phyloP scores from a whole-genome alignment of 2,329 filamentous ascomycete species.

The Pseudodiploospora longispora region DNA sequence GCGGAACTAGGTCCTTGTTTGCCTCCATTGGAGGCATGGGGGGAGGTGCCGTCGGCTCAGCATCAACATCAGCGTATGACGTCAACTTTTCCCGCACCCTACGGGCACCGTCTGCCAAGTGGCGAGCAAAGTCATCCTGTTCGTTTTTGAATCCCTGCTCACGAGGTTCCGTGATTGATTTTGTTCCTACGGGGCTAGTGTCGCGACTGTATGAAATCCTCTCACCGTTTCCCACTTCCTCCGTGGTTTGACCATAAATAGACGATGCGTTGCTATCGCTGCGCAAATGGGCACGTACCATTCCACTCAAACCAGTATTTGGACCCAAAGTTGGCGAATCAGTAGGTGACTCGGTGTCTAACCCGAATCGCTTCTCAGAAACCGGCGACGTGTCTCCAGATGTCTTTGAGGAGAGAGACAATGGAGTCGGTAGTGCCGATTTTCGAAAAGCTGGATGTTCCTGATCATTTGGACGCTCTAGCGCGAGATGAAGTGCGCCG shows the following conservation, averaged over 20 bases:
- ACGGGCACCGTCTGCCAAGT: conserved; percentile 61
- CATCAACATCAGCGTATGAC: conserved; percentile 58
- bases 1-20: conserved; percentile 20
- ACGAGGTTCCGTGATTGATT: conserved; percentile 2
- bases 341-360: too few species aligned
- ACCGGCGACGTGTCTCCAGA: background rate
- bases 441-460: conserved; percentile 48
- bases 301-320: conserved; percentile 60
- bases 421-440: conserved; percentile 35
- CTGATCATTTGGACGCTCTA: conserved; percentile 42
- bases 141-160: conserved; percentile 27
- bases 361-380: conserved; percentile 13
- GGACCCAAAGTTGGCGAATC: conserved; percentile 80
- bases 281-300: conserved; percentile 79
- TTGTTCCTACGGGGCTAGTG: background rate
- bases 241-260: conserved; percentile 50
- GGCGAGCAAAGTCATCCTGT: conserved; percentile 63
- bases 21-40: conserved; percentile 27
- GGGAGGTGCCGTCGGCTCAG: conserved; percentile 23
- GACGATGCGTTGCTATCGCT: conserved; percentile 76
- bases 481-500: conserved; percentile 26
- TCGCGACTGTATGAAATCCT: background rate
- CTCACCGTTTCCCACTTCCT: conserved; percentile 13
- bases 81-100: conserved; percentile 67
- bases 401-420: conserved; percentile 24